Base-by-base conservation (phyloP, 2,329 filamentous ascomycete genomes). In the Alternaria panax region DNA sequence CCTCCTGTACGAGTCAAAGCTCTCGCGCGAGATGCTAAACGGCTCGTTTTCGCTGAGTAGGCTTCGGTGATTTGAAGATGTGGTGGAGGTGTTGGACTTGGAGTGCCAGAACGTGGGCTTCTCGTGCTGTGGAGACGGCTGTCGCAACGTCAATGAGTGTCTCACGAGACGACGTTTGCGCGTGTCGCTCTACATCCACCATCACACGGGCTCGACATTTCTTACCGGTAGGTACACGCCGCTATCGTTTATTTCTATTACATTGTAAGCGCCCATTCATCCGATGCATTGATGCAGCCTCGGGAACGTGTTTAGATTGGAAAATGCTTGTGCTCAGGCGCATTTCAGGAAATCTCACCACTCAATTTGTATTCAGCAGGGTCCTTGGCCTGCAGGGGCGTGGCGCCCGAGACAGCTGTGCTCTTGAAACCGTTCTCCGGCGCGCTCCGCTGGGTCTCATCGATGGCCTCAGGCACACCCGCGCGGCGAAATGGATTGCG, bases 11-110 rank as follows among this genome's bases (percentile, higher is more conserved):
- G 93, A 97, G 77, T 98, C 95, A 74, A 98, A 98, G 2, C 93
- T 97, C 80, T 98, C 95, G 72, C 94, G 87, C 36, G 93, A 97
- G 76, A 98, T 98, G 64, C 91, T 92, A 77, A 98, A 98, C 14
- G 91, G 93, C 75, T 98, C 94, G 69, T 93, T 93, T 63, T 96
- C 92, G 70, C 89, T 88, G 60, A 92, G 82, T 69, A 90, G 87
- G 74, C 85, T 88, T 57, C 86, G 82, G 74, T 87, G 85, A 65
- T 86, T 86, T 28, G 83, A 84, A 38, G 85, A 83, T 60, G 81
- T 81, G 22, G 81, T 83, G 22, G 81, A 87, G 52, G 72, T 68
- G 57, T 78, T 82, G 18, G 81, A 82, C 47, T 75, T 76, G 66
- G 80, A 82, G 55, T 81, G 81, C 93, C 93, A 97, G 70, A 92